Evolutionary conservation across 2,329 filamentous ascomycete species (phyloP).

Genomic region (Aspergillus aculeatinus): DNA sequence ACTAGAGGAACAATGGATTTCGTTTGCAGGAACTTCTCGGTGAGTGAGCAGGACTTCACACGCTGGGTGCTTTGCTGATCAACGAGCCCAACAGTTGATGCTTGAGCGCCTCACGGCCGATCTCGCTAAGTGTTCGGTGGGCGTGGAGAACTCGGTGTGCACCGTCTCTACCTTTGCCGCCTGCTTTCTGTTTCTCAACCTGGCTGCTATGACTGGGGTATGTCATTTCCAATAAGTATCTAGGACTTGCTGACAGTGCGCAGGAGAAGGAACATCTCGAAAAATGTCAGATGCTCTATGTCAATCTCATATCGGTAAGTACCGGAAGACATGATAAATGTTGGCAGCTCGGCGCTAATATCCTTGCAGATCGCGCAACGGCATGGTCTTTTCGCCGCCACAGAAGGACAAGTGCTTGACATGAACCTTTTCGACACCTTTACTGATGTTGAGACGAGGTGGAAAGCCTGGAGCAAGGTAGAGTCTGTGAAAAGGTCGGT

Average conservation of each 20-base stretch:
- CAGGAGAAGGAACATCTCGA: conserved; percentile 47
- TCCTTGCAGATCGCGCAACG: conserved; percentile 43
- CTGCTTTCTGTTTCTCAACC: conserved; percentile 49
- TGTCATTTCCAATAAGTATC: neutral
- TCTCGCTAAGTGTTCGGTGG: conserved; percentile 44
- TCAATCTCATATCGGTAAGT: conserved; percentile 48
- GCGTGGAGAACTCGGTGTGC: conserved; percentile 39
- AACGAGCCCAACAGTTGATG: conserved; percentile 19
- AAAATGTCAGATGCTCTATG: conserved; percentile 53
- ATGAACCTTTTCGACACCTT: conserved; percentile 44
- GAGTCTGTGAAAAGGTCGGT: conserved; percentile 53
- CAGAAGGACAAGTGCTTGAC: conserved; percentile 45
- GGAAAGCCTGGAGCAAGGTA: conserved; percentile 55
- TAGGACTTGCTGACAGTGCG: neutral
- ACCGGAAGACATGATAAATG: neutral
- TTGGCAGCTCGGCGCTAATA: conserved; percentile 6
- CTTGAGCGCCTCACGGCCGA: conserved; percentile 45
- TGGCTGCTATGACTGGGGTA: conserved; percentile 51
- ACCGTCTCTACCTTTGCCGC: conserved; percentile 51
- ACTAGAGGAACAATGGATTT: conserved; percentile 54
- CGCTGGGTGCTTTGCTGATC: conserved; percentile 8
- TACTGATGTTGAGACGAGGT: conserved; percentile 47
- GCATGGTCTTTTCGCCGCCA: conserved; percentile 52
- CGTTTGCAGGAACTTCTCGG: conserved; percentile 48
- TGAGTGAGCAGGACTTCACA: conserved; percentile 15